Conservation (phyloP, 495 filamentous ascomycete species). For the Neurospora discreta region DNA sequence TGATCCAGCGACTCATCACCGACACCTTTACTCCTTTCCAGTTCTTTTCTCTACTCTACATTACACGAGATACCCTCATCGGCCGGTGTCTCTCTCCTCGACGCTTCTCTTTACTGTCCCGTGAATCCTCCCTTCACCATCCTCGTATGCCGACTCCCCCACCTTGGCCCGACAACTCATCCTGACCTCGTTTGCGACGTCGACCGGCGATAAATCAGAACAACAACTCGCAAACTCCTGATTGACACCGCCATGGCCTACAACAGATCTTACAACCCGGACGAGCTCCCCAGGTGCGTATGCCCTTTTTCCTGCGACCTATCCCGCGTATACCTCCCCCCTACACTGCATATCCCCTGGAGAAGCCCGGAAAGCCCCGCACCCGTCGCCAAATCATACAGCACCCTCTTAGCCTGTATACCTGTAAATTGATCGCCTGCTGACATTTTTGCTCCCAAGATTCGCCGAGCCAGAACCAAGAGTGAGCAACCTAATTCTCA, state of each 20-base stretch:
- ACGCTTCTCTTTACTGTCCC: neutral
- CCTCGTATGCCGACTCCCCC: conserved; percentile 1
- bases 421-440: conserved; percentile 6
- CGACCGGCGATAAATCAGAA: conserved; percentile 12
- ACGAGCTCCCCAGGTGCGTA: conserved; percentile 88
- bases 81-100: neutral
- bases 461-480: conserved; percentile 85
- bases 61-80: neutral
- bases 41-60: neutral
- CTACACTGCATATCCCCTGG: conserved; percentile 7
- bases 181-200: conserved; percentile 3
- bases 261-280: conserved; percentile 87
- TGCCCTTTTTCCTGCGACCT: neutral
- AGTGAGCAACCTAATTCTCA: conserved; percentile 36
- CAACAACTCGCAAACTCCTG: conserved; percentile 5
- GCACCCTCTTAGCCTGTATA: neutral
- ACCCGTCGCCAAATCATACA: neutral
- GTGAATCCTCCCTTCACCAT: neutral
- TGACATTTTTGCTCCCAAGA: conserved; percentile 32
- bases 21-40: neutral
- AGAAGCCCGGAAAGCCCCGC: conserved; percentile 3
- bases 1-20: neutral
- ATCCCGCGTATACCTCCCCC: conserved; percentile 5
- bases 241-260: conserved; percentile 63
- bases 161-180: conserved; percentile 4